Conservation (phyloP, 2,329 filamentous ascomycete species). For the Colletotrichum navitas region DNA sequence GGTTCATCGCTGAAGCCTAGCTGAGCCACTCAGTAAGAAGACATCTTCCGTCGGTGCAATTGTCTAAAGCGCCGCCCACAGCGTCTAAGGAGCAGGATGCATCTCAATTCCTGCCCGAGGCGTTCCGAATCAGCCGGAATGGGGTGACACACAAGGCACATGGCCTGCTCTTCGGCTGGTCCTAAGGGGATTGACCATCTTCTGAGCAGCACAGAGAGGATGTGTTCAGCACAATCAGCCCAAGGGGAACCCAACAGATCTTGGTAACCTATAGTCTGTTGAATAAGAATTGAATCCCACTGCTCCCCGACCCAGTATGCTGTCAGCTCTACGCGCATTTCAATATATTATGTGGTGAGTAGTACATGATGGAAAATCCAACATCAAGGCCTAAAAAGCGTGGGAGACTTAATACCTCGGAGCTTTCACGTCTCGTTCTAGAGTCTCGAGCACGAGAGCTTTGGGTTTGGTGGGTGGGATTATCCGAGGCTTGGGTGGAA, state of each 20-base stretch:
- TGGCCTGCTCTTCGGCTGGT: neutral
- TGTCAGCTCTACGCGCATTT: neutral
- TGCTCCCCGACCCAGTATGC: neutral
- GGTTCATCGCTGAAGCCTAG: neutral
- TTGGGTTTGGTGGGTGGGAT: neutral
- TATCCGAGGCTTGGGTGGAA: neutral
- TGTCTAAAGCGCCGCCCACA: neutral
- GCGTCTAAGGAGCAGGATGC: neutral
- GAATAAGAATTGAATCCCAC: too few relatives aligned
- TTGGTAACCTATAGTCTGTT: neutral
- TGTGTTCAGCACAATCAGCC: neutral
- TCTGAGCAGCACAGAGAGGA: neutral
- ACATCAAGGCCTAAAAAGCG: neutral
- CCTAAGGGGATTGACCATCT: neutral
- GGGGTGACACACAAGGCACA: neutral
- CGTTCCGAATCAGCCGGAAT: neutral
- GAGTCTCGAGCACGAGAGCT: neutral
- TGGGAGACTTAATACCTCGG: neutral
- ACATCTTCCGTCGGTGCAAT: conserved; percentile 9
- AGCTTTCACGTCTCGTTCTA: neutral
- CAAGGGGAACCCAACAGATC: neutral
- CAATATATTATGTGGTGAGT: neutral
- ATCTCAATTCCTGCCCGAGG: neutral
- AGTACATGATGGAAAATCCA: neutral
- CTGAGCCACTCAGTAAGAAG: neutral